Percentiles rank a stretch among this genome's conserved stretches.
These are phyloP conservation scores for Botrytis elliptica DNA, from an alignment of 2,329 filamentous ascomycete species.

Conservation along the genomic window DNA sequence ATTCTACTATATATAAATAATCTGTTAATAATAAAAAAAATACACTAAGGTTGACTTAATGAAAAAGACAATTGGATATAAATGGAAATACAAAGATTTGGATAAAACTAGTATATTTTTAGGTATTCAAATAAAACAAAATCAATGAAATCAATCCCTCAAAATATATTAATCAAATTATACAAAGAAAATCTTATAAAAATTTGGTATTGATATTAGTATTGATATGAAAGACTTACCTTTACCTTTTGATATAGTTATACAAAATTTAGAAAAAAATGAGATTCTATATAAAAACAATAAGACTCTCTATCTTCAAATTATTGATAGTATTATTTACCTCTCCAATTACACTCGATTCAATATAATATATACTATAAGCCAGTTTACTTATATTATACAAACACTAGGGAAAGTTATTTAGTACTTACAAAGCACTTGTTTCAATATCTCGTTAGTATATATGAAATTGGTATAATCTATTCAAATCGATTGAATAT, in stretches of 20 bases:
- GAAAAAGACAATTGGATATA: neutral
- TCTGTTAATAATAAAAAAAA: neutral
- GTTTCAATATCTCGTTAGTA: neutral
- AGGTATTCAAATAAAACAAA: neutral
- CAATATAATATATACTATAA: neutral
- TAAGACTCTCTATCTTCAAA: neutral
- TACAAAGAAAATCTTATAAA: neutral
- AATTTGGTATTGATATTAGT: neutral
- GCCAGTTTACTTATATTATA: neutral
- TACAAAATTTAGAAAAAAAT: neutral
- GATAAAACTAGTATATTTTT: neutral
- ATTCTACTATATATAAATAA: neutral
- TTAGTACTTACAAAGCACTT: neutral
- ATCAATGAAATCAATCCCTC: neutral
- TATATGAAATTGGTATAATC: neutral
- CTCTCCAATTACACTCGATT: fast-evolving
- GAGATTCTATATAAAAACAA: neutral
- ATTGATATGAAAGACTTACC: neutral
- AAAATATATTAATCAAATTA: neutral
- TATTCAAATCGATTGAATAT: neutral
- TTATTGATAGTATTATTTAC: neutral
- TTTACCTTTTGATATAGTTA: neutral
- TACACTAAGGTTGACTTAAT: neutral
- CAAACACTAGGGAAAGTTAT: neutral
- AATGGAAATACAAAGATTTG: neutral